Base-by-base conservation (phyloP, 164 flowering plant species). In the Magnolia changhungtana region DNA sequence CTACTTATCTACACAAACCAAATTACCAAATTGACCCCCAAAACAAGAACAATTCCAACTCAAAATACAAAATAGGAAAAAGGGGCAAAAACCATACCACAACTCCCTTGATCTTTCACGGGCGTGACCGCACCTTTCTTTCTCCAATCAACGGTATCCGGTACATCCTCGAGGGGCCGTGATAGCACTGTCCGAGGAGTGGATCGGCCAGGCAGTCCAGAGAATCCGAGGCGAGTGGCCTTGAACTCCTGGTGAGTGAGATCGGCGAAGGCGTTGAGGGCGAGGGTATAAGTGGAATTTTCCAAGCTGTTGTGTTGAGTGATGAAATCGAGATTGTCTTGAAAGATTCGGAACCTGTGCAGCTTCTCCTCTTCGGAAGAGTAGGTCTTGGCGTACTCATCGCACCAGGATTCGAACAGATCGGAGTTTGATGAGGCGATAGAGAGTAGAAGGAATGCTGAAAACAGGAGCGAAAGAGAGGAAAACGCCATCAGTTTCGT, bases 91-190 rank as follows among this genome's bases (percentile, higher is more conserved):
- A 21, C 73, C 88, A 76, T 87, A 93, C 98, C 99, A 79, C 99
- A 95, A 72, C 88, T 86, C 7, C 87, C 96, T 81, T 95, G 99
- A 85, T 96, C 97, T 75, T 96, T 93, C 59, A 96, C 96, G 23
- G 74, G 21, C 11, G 99, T 93, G 59, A 93, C 99, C 1, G 94
- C 99, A 3, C 98, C 98, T 66, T 88, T 74, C 78, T 84, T 76
- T 83, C 98, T 86, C 99, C 99, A 96, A 89, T 96, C 99, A n/a
- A 93, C n/a, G 0, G 90, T 81, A 74, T 80, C 50, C 45, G 99
- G 97, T 76, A 93, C 72, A 29, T 50, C 66, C 21, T 11, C 11
- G 18, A 59, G 70, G 18, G 63, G 37, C 9, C 16, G 6, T 45
- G 24, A 13, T 8, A 69, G 27, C 55, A 63, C 51, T 8, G 23